Evolutionary conservation across 192 early-diverging fungal species (phyloP).

Genomic region (Coemansia sp.): DNA sequence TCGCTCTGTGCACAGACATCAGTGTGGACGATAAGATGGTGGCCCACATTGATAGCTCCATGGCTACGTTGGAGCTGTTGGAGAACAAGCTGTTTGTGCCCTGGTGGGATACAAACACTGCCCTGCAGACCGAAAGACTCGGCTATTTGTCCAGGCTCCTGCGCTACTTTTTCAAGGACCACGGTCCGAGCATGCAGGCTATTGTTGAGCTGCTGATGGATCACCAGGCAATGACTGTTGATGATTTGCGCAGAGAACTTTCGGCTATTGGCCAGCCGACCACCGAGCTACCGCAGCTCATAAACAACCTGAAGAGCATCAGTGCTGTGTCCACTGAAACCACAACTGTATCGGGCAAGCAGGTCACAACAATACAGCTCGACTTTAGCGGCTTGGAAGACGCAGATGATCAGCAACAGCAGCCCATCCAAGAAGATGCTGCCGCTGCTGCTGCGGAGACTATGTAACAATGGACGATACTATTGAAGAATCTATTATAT

Average conservation of each 20-base stretch:
- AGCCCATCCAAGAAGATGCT: constrained; percentile 3
- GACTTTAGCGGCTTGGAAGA: constrained; percentile 38
- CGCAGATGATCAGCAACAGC: constrained; percentile 2
- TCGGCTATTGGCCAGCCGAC: constrained; percentile 31
- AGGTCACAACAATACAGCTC: constrained; percentile 33
- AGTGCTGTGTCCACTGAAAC: constrained; percentile 32
- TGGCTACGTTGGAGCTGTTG: constrained; percentile 25
- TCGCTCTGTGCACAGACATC: constrained; percentile 4
- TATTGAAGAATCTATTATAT: neutral
- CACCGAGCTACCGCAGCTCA: constrained; percentile 32
- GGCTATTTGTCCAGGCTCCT: constrained; percentile 27
- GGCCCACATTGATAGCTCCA: constrained; percentile 9
- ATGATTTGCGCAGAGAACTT: constrained; percentile 37
- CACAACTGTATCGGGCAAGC: constrained; percentile 23
- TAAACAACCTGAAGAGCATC: constrained; percentile 29
- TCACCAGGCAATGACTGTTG: constrained; percentile 36
- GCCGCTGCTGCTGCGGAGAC: neutral
- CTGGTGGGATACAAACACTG: constrained; percentile 39
- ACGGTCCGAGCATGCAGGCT: constrained; percentile 46
- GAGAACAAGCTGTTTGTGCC: constrained; percentile 47
- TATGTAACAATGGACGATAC: too few species aligned
- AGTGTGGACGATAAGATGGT: constrained; percentile 7
- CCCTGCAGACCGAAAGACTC: constrained; percentile 27
- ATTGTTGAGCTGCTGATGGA: constrained; percentile 38
- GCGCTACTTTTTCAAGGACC: constrained; percentile 48